Evolutionary conservation across 768 basidiomycete species (phyloP).

Genomic region (Multifurca ochricompacta): DNA sequence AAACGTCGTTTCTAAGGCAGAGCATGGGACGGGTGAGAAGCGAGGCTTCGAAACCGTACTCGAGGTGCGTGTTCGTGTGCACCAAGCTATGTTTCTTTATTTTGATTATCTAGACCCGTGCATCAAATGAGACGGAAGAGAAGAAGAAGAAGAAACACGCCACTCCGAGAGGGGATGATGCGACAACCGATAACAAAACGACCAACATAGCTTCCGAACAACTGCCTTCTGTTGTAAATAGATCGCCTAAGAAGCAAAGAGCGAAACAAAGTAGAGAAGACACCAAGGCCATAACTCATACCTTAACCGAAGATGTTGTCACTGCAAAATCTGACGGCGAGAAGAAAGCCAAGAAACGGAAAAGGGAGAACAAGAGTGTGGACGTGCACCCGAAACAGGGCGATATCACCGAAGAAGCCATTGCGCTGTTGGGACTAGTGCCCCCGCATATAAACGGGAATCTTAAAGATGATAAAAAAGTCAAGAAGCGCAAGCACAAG

Average conservation of each 20-base stretch:
- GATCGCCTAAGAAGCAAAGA: slow-evolving; percentile 21
- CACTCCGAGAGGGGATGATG: slow-evolving; percentile 10
- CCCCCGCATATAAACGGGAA: background rate
- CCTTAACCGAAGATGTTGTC: slow-evolving; percentile 1
- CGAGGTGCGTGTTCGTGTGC: slow-evolving; percentile 1
- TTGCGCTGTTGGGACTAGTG: background rate
- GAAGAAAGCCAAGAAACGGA: slow-evolving; percentile 28
- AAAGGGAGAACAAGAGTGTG: slow-evolving; percentile 21
- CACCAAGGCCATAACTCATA: slow-evolving; percentile 15
- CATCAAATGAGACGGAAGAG: slow-evolving; percentile 13
- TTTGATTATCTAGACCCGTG: background rate
- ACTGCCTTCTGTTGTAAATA: background rate
- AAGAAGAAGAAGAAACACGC: slow-evolving; percentile 31
- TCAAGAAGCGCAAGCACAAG: slow-evolving; percentile 20
- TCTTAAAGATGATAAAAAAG: background rate
- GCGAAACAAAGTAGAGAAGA: slow-evolving; percentile 17
- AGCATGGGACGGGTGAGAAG: background rate
- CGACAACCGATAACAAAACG: background rate
- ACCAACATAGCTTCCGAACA: background rate
- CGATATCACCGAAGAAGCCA: background rate
- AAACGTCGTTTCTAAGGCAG: background rate
- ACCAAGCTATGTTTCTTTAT: background rate
- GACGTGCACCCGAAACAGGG: slow-evolving; percentile 10
- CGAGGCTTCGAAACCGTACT: background rate
- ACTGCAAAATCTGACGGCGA: slow-evolving; percentile 14